These are phyloP conservation scores for Clarireedia homoeocarpa DNA, from an alignment of 2,329 filamentous ascomycete species.

Conservation along the genomic window DNA sequence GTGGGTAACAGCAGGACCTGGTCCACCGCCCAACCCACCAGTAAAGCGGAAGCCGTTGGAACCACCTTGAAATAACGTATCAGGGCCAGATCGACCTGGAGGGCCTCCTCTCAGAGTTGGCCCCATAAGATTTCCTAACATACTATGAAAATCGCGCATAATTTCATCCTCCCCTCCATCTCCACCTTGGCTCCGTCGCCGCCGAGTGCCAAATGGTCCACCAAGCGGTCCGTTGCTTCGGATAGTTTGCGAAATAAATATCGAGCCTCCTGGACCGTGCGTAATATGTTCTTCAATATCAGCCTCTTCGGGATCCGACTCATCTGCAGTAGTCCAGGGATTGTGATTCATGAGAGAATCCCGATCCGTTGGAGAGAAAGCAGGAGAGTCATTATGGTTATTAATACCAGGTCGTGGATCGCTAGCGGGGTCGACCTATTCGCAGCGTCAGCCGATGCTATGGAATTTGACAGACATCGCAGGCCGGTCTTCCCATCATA, in stretches of 20 bases:
- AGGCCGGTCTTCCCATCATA: not conserved
- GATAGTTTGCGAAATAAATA: constrained; percentile 24
- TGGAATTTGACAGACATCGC: not conserved
- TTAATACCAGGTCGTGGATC: constrained; percentile 49
- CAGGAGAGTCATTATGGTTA: constrained; percentile 9
- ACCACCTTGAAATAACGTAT: constrained; percentile 22
- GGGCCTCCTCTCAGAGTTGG: constrained; percentile 22
- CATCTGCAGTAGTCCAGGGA: constrained; percentile 27
- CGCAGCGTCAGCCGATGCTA: constrained; percentile 19
- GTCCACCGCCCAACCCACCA: constrained; percentile 5
- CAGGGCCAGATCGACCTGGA: constrained; percentile 26
- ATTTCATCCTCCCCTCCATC: constrained; percentile 19
- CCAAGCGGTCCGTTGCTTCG: constrained; percentile 10
- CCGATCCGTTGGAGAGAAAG: constrained; percentile 10
- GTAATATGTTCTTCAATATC: constrained; percentile 44
- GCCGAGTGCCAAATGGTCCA: not conserved
- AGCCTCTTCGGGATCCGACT: constrained; percentile 50
- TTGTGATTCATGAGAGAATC: constrained; percentile 19
- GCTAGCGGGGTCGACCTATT: constrained; percentile 45
- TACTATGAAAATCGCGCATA: constrained; percentile 34
- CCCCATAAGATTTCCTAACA: constrained; percentile 39
- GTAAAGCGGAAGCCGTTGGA: constrained; percentile 12
- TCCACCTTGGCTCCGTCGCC: constrained; percentile 2
- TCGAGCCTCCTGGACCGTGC: constrained; percentile 24
- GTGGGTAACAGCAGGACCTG: constrained; percentile 19